These are phyloP conservation scores for Acer campestre DNA, from an alignment of 345 rosid genomes.

Conservation along the genomic window DNA sequence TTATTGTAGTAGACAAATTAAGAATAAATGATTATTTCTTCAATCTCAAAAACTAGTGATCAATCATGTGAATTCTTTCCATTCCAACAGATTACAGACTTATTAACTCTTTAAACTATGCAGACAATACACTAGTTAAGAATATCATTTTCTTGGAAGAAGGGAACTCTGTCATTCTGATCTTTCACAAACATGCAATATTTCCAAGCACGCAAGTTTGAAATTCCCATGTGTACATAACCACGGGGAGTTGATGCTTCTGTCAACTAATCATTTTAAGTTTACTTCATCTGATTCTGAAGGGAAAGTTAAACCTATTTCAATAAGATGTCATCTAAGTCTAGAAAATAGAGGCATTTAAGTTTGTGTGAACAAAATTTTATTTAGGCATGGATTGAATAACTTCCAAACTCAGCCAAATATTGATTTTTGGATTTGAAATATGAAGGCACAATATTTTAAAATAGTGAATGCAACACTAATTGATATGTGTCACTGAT, in stretches of 20 bases:
- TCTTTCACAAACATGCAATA: background rate
- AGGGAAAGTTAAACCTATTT: background rate
- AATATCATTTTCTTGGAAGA: background rate
- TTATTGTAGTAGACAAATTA: background rate
- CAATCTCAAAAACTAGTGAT: background rate
- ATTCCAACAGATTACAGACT: conserved; percentile 1
- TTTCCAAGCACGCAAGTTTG: background rate
- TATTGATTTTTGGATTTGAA: background rate
- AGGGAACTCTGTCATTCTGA: background rate
- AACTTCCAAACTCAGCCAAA: conserved; percentile 7
- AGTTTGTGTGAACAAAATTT: background rate
- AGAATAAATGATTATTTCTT: background rate
- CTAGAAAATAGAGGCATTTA: background rate
- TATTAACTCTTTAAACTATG: background rate
- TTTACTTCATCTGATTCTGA: background rate
- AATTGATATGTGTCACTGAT: background rate
- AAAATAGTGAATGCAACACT: background rate
- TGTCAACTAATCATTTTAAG: background rate
- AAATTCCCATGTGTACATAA: background rate
- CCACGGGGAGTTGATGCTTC: background rate
- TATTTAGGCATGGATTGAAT: background rate
- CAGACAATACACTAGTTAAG: background rate
- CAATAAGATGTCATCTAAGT: background rate
- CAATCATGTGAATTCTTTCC: background rate
- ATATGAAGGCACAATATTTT: background rate